Evolutionary conservation across 140 eudicot genomes (phyloP), one percentile per base, ranked within the genome.

Genomic region (Artemisia princeps): DNA sequence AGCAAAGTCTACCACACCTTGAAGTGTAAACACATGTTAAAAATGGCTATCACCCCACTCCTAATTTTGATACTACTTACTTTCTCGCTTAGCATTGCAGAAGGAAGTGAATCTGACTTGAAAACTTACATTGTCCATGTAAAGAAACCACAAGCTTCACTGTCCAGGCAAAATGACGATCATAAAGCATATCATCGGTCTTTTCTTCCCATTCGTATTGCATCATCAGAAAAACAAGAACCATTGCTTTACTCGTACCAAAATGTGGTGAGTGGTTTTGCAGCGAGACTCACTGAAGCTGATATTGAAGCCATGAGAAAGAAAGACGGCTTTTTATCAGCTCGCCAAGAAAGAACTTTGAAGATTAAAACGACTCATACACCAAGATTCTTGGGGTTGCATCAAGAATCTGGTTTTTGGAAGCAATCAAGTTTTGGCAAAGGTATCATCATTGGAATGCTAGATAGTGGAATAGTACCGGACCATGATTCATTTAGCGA

Each of bases 241-340:
- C 60, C 60, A 55, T 55, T 55, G 2, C 60, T 55, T 55, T 55
- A 55, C n/a, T 55, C 60, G 14, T 55, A 55, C 60, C 26, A 54
- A 54, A 14, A 54, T 54, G 24, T 54, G 23, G 10, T 17, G 6
- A 48, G 53, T 48, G 53, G 23, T 17, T 54, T 55, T 20, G 60
- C 60, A 55, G 60, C 24, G 6, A 16, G 24, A 55, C 11, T 19
- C 24, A 55, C 24, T 10, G 23, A 55, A 16, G 33, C 24, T 1
- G 30, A 55, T 19, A 19, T 55, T 1, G 28, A 55, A 55, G 60
- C 4, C 60, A 55, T 19, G 33, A 55, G 60, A 55, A 55, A 10
- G 4, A 55, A 55, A 16, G 24, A 16, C 11, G 60, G 60, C 3
- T 20, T 19, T 55, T 9, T 55, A 55, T 55, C 30, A 55, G 60